Conservation (phyloP, 768 basidiomycete species). For the Boletus rubescentipes region DNA sequence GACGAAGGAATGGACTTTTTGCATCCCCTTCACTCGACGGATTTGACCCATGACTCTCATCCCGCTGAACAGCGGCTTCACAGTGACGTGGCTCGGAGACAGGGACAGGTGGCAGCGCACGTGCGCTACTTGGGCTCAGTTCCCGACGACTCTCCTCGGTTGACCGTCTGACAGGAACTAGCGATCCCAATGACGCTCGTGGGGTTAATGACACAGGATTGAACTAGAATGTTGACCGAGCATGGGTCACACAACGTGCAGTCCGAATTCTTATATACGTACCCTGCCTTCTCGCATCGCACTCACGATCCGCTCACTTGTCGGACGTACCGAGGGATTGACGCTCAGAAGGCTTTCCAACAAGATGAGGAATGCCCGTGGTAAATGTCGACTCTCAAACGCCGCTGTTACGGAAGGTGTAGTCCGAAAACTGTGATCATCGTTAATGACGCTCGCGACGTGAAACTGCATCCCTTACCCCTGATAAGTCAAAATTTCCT, state of each 20-base stretch:
- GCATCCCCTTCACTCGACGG: slow-evolving; percentile 1
- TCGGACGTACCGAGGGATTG: slow-evolving; percentile 59
- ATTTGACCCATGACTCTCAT: neutral
- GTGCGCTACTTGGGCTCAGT: slow-evolving; percentile 3
- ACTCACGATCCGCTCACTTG: slow-evolving; percentile 65
- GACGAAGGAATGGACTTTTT: slow-evolving; percentile 17
- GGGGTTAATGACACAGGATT: slow-evolving; percentile 18
- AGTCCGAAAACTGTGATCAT: slow-evolving; percentile 48
- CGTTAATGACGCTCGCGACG: slow-evolving; percentile 7
- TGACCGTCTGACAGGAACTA: slow-evolving; percentile 25
- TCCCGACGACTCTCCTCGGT: slow-evolving; percentile 12
- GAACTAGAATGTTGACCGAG: slow-evolving; percentile 25
- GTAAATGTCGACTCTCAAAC: slow-evolving; percentile 73
- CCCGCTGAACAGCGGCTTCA: slow-evolving; percentile 1
- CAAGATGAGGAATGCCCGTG: slow-evolving; percentile 66
- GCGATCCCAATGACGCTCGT: slow-evolving; percentile 14
- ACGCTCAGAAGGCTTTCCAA: slow-evolving; percentile 71
- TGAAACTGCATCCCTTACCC: slow-evolving; percentile 48
- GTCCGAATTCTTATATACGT: slow-evolving; percentile 24
- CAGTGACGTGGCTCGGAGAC: neutral
- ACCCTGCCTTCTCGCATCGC: slow-evolving; percentile 76
- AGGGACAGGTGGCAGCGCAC: slow-evolving; percentile 19
- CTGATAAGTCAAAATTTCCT: slow-evolving; percentile 69
- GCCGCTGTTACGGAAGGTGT: slow-evolving; percentile 47
- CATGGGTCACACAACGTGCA: neutral